phyloP scores from a whole-genome alignment of 2,329 filamentous ascomycete genomes.

The Xylariaceae sp. region DNA sequence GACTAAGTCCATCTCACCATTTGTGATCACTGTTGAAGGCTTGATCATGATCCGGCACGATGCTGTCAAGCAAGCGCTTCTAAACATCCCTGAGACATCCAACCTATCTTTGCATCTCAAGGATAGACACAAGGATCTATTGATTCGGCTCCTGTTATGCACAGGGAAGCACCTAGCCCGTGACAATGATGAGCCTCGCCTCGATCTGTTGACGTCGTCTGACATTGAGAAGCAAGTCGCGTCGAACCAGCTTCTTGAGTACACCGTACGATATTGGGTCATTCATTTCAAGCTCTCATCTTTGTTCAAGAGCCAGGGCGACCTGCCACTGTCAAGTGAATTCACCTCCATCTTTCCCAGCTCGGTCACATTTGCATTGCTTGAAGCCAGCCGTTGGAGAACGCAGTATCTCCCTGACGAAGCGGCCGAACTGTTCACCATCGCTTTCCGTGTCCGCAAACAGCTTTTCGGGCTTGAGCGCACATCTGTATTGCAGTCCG shows the following conservation, averaged over 20 bases:
- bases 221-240: slow-evolving; percentile 12
- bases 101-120: slow-evolving; percentile 13
- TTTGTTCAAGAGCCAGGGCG: slow-evolving; percentile 13
- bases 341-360: slow-evolving; percentile 12
- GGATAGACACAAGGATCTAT: slow-evolving; percentile 15
- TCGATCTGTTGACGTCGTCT: slow-evolving; percentile 2
- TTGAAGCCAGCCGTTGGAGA: slow-evolving; percentile 13
- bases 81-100: slow-evolving; percentile 13
- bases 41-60: slow-evolving; percentile 12
- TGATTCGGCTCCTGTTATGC: slow-evolving; percentile 9
- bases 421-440: slow-evolving; percentile 10
- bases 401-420: slow-evolving; percentile 12
- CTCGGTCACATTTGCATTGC: slow-evolving; percentile 13
- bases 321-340: slow-evolving; percentile 11
- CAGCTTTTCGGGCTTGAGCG: slow-evolving; percentile 12
- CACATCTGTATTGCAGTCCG: slow-evolving; percentile 12
- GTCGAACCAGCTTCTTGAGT: slow-evolving; percentile 12
- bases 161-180: slow-evolving; percentile 9
- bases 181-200: slow-evolving; percentile 13
- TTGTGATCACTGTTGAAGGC: slow-evolving; percentile 12
- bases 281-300: slow-evolving; percentile 17
- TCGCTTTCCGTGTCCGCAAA: slow-evolving; percentile 13
- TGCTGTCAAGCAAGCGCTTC: slow-evolving; percentile 12
- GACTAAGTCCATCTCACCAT: slow-evolving; percentile 7
- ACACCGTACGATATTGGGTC: slow-evolving; percentile 15